Conservation (phyloP, 2,329 filamentous ascomycete genomes). For the Tolypocladium pustulatum region DNA sequence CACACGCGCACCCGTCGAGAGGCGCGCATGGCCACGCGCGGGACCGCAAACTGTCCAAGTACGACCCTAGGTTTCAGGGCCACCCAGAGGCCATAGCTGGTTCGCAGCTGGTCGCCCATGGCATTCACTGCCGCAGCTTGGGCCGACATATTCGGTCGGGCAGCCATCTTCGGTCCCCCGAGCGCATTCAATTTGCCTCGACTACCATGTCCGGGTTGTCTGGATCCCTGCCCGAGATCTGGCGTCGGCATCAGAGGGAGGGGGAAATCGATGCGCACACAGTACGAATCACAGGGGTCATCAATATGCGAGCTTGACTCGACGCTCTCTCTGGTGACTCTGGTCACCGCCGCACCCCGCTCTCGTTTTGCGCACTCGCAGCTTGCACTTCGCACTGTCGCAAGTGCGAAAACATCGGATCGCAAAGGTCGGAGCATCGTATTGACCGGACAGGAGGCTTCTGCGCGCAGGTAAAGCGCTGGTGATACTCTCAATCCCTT, state of each 20-base stretch:
- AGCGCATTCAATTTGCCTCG: background rate
- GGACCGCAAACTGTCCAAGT: background rate
- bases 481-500: background rate
- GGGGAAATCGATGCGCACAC: background rate
- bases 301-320: background rate
- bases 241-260: background rate
- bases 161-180: background rate
- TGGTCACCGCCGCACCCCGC: background rate
- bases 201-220: background rate
- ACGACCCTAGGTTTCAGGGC: background rate
- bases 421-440: background rate
- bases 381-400: background rate
- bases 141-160: background rate
- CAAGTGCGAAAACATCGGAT: background rate
- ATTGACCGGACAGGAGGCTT: background rate
- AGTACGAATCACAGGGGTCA: background rate
- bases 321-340: too few species aligned
- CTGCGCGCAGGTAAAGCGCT: background rate
- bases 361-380: background rate
- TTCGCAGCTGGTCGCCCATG: background rate
- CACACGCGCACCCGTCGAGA: background rate
- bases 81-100: background rate
- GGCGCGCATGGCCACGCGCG: background rate
- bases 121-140: background rate
- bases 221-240: constrained; percentile 1